These are phyloP conservation scores for Digitaria exilis DNA, from an alignment of 202 grass and related monocot species.

Conservation along the genomic window DNA sequence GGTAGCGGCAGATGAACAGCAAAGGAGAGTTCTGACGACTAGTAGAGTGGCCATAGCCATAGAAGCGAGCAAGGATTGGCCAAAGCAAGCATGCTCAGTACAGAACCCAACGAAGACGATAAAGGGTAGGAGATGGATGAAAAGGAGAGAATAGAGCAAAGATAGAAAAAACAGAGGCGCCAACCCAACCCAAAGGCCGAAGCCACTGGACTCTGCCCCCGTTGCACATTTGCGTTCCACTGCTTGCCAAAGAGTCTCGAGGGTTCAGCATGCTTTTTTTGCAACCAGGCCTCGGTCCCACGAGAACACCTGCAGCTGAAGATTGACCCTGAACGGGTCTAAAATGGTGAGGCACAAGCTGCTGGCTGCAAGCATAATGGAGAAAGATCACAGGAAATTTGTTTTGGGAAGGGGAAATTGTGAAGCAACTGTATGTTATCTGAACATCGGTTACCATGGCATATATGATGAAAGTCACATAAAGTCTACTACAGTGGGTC, in stretches of 20 bases:
- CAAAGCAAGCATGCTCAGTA: slow-evolving; percentile 39
- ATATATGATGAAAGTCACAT: not conserved
- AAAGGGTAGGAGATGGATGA: slow-evolving; percentile 23
- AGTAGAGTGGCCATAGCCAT: slow-evolving; percentile 8
- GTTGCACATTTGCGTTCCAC: not conserved
- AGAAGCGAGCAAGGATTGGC: not conserved
- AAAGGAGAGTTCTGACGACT: slow-evolving; percentile 22
- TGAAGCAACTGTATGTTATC: not conserved
- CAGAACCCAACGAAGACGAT: slow-evolving; percentile 51
- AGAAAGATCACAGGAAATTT: not conserved
- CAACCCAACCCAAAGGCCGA: slow-evolving; percentile 50
- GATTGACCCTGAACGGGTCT: slow-evolving; percentile 29
- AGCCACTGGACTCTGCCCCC: slow-evolving; percentile 31
- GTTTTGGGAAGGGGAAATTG: not conserved
- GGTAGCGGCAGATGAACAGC: not conserved
- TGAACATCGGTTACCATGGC: not conserved
- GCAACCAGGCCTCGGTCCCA: not conserved
- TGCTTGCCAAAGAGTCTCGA: too few species aligned
- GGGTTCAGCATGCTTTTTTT: slow-evolving; percentile 19
- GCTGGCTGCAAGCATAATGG: not conserved
- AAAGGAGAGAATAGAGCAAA: slow-evolving; percentile 47
- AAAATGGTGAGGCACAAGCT: not conserved
- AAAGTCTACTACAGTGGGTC: not conserved
- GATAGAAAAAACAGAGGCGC: slow-evolving; percentile 4
- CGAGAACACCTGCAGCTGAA: slow-evolving; percentile 1